phyloP scores from a whole-genome alignment of 2,329 filamentous ascomycete genomes.

The Apiospora phragmitis region DNA sequence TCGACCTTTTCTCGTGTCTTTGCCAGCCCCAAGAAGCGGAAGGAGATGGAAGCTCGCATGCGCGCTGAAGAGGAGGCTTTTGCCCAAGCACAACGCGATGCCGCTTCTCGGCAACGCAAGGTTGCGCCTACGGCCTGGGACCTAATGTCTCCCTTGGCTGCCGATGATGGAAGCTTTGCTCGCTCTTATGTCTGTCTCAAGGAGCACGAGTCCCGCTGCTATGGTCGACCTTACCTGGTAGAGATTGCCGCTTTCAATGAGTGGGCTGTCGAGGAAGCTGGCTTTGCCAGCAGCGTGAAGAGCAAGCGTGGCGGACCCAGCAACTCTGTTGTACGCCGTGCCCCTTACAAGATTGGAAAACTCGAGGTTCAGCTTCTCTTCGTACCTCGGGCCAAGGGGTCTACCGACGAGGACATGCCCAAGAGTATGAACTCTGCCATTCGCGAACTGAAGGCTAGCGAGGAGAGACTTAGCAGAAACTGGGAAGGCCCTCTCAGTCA shows the following conservation, averaged over 20 bases:
- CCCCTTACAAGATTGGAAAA: conserved; percentile 96
- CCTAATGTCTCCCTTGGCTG: conserved; percentile 80
- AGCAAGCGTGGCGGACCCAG: conserved; percentile 74
- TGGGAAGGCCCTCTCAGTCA: conserved; percentile 93
- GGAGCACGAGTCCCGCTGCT: conserved; percentile 86
- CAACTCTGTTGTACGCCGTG: conserved; percentile 71
- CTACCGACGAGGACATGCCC: conserved; percentile 92
- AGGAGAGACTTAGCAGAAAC: conserved; percentile 73
- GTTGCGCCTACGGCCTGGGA: conserved; percentile 78
- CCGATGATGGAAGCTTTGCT: conserved; percentile 89
- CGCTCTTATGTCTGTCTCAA: conserved; percentile 92
- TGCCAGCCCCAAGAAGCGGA: conserved; percentile 93
- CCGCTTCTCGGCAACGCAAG: conserved; percentile 61
- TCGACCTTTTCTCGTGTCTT: conserved; percentile 92
- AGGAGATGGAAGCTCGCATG: conserved; percentile 84
- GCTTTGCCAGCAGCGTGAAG: conserved; percentile 82
- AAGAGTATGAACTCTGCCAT: conserved; percentile 99
- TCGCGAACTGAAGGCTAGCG: conserved; percentile 87
- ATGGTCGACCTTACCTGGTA: conserved; percentile 81
- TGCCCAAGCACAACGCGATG: conserved; percentile 64
- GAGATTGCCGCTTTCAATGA: conserved; percentile 98
- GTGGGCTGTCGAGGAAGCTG: conserved; percentile 87
- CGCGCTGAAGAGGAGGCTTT: conserved; percentile 79
- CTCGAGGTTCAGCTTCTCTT: conserved; percentile 92
- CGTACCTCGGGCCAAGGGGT: conserved; percentile 85